Percentiles rank a stretch among this genome's conserved stretches.
Evolutionary conservation across 371 early-diverging fungal genomes (phyloP).

Genomic region (Syncephalastrum racemosum): DNA sequence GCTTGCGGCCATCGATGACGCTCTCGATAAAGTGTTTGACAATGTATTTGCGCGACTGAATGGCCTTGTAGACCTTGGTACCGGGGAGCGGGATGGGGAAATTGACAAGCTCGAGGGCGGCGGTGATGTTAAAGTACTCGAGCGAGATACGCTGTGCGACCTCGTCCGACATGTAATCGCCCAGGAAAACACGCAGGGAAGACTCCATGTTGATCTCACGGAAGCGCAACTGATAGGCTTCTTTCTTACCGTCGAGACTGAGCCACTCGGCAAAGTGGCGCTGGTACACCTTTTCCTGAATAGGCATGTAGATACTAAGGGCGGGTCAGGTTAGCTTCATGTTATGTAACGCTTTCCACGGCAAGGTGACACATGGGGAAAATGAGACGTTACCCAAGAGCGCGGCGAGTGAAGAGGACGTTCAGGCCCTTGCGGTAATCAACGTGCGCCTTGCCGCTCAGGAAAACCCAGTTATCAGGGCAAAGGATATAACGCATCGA

Average conservation of each 20-base stretch:
- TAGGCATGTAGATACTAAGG: constrained; percentile 46
- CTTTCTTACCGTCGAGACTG: constrained; percentile 32
- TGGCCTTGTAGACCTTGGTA: constrained; percentile 56
- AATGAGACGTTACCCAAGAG: constrained; percentile 39
- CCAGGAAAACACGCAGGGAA: constrained; percentile 53
- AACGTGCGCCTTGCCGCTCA: constrained; percentile 49
- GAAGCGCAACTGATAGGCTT: constrained; percentile 48
- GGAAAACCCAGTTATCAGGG: constrained; percentile 53
- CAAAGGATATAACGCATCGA: constrained; percentile 52
- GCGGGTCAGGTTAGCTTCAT: neutral
- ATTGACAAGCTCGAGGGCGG: constrained; percentile 56
- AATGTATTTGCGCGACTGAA: constrained; percentile 54
- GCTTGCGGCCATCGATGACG: constrained; percentile 38
- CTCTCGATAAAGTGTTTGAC: constrained; percentile 46
- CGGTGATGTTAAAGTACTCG: constrained; percentile 54
- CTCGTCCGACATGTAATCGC: constrained; percentile 46
- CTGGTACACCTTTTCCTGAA: constrained; percentile 46
- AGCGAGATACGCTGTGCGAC: constrained; percentile 45
- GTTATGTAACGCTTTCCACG: neutral
- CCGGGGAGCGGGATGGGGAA: constrained; percentile 57
- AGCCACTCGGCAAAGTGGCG: constrained; percentile 50
- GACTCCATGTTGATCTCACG: constrained; percentile 55
- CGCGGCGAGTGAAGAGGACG: constrained; percentile 49
- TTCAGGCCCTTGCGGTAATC: constrained; percentile 53
- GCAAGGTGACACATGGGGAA: neutral